A percentile compares a stretch with the other conserved stretches of the same genome.
phyloP scores from a whole-genome alignment of 345 rosid genomes.

The Populus euphratica region DNA sequence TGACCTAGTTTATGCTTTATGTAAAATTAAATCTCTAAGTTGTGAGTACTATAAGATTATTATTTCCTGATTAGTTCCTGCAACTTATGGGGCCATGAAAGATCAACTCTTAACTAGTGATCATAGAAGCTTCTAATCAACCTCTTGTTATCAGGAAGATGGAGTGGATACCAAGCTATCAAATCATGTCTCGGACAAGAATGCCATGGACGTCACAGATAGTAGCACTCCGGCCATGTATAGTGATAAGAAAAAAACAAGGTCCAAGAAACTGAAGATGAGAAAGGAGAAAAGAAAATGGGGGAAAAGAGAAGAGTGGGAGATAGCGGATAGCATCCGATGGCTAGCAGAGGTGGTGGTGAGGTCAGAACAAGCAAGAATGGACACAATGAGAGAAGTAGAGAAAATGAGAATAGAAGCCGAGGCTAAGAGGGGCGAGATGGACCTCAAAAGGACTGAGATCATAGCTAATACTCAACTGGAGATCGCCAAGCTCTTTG shows the following conservation, averaged over 20 bases:
- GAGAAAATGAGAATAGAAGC: conserved; percentile 92
- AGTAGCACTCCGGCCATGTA: conserved; percentile 82
- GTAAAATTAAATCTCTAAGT: not conserved
- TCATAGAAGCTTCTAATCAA: not conserved
- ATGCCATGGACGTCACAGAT: conserved; percentile 53
- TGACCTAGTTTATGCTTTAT: not conserved
- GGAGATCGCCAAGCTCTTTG: conserved; percentile 83
- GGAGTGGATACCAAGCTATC: conserved; percentile 42
- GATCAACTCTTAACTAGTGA: too few relatives aligned
- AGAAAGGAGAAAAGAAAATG: conserved; percentile 48
- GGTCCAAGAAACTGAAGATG: conserved; percentile 43
- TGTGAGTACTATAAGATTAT: not conserved
- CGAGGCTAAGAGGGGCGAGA: conserved; percentile 73
- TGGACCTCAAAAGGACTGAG: conserved; percentile 88
- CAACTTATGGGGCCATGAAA: too few relatives aligned
- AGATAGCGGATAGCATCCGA: conserved; percentile 70
- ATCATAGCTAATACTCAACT: conserved; percentile 85
- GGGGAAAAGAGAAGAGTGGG: conserved; percentile 49
- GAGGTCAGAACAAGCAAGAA: conserved; percentile 79
- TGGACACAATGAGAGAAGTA: conserved; percentile 82
- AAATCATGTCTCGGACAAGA: conserved; percentile 50
- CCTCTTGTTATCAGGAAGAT: conserved; percentile 47
- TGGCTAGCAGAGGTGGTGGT: conserved; percentile 82
- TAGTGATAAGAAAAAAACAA: conserved; percentile 42
- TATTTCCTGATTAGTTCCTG: too few relatives aligned